Base-by-base conservation (phyloP, 176 grass and related monocot species). In the Oryza meridionalis region DNA sequence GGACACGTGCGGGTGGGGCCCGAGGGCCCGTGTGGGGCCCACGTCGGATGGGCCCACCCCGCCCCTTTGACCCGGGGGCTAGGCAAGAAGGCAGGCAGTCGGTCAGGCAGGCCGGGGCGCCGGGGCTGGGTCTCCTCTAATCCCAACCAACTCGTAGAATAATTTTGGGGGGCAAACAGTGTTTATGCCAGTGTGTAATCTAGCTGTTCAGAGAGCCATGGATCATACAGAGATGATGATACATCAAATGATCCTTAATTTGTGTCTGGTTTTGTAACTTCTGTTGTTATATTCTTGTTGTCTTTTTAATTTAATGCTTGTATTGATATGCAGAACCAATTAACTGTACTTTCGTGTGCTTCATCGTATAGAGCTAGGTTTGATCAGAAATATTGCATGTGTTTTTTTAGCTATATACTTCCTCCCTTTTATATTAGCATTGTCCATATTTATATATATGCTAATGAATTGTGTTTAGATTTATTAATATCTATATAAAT, bases 111-210 rank as follows among this genome's bases (percentile, higher is more conserved):
- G 62, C 81, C 40, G 70, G 55, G 65, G 73, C 77, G 29, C 94
- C 84, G 91, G 91, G 69, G 29, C 89, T 55, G 91, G 94, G 94
- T 96, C 90, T 82, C 94, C 91, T 86, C 65, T 29, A 21, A 66
- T n/a, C 81, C 91, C 77, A 88, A 84, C 92, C 15, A 72, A 82
- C 77, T 11, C 33, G 27, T 73, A 79, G 69, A 79, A 90, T 79
- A 79, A 82, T 79, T 79, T 69, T 10, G 24, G 22, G 24, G 31
- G 24, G 29, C 67, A 65, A 65, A 27, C 11, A 55, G 58, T 46
- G 53, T 58, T 51, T 51, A 21, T 58, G 16, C 9, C 6, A 74
- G 53, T 69, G 29, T 62, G 42, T 77, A 29, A 16, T 51, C 71
- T 31, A 31, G 29, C 29, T 69, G 59, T 6, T 51, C 49, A 51